Percentiles rank a stretch among this genome's conserved stretches.
These are phyloP conservation scores for Mycogone perniciosa DNA, from an alignment of 2,329 filamentous ascomycete species.

Conservation along the genomic window DNA sequence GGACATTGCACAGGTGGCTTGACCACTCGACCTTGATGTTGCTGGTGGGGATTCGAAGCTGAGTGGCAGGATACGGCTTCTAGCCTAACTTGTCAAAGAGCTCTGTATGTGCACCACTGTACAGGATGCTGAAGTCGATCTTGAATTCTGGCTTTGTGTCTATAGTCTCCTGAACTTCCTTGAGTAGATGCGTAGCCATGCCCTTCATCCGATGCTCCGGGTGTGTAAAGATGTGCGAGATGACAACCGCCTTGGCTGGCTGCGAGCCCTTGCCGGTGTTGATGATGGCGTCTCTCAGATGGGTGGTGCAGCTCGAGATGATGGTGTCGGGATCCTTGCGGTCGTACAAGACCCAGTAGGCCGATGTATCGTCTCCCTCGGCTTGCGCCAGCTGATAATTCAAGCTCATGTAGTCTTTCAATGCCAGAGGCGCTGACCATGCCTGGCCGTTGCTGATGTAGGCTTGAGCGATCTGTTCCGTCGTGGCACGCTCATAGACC, in stretches of 20 bases:
- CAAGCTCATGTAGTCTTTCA: conserved; percentile 12
- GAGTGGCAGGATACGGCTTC: conserved; percentile 25
- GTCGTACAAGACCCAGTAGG: conserved; percentile 24
- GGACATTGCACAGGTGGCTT: neutral
- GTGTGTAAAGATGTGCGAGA: conserved; percentile 32
- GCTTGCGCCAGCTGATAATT: conserved; percentile 3
- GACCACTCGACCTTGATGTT: conserved; percentile 11
- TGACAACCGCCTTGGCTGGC: conserved; percentile 23
- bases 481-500: conserved; percentile 15
- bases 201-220: conserved; percentile 27
- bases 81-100: conserved; percentile 31
- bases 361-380: too few species aligned
- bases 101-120: conserved; percentile 27
- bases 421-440: conserved; percentile 15
- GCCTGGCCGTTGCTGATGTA: conserved; percentile 17
- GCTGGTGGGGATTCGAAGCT: conserved; percentile 27
- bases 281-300: conserved; percentile 19
- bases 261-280: conserved; percentile 17
- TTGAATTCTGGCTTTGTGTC: conserved; percentile 19
- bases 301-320: conserved; percentile 29
- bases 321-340: conserved; percentile 23
- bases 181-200: conserved; percentile 31
- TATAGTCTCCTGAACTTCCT: conserved; percentile 26
- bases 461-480: conserved; percentile 13
- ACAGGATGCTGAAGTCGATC: conserved; percentile 30